A percentile compares a stretch with the other conserved stretches of the same genome.
phyloP scores from a whole-genome alignment of 306 rosid genomes.

The Coriaria nepalensis region DNA sequence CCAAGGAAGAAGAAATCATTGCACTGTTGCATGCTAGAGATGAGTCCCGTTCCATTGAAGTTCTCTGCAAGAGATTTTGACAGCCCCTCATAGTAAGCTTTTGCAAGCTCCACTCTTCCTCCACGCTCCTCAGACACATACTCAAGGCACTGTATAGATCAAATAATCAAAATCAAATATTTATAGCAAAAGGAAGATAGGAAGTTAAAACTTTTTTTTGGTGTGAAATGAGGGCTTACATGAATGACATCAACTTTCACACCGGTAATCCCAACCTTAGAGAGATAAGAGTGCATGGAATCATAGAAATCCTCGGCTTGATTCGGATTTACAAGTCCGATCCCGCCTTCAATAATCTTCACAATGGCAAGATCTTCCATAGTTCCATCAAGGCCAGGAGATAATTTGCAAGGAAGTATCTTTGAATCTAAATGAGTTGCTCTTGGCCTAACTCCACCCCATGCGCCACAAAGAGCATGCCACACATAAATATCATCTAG shows the following conservation, averaged over 20 bases:
- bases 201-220: too few species aligned
- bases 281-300: constrained; percentile 75
- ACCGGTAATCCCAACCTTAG: constrained; percentile 58
- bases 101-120: constrained; percentile 78
- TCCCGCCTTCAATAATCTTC: constrained; percentile 47
- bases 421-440: constrained; percentile 43
- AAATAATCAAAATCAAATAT: not conserved
- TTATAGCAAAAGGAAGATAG: too few species aligned
- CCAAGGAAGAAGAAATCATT: constrained; percentile 89
- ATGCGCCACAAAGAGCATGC: constrained; percentile 84
- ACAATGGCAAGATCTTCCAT: constrained; percentile 74
- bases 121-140: constrained; percentile 56
- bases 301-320: constrained; percentile 54
- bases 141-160: constrained; percentile 40
- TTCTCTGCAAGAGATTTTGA: constrained; percentile 49
- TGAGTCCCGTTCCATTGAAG: constrained; percentile 62
- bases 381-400: constrained; percentile 63
- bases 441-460: constrained; percentile 91
- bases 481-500: constrained; percentile 74
- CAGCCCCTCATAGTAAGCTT: constrained; percentile 56
- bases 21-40: constrained; percentile 93
- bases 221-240: constrained; percentile 23
- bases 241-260: constrained; percentile 83
- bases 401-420: constrained; percentile 43
- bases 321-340: constrained; percentile 69